Percentiles rank a stretch among this genome's conserved stretches.
phyloP scores from a whole-genome alignment of 73 alveolate genomes.

The Paramecium octaurelia region DNA sequence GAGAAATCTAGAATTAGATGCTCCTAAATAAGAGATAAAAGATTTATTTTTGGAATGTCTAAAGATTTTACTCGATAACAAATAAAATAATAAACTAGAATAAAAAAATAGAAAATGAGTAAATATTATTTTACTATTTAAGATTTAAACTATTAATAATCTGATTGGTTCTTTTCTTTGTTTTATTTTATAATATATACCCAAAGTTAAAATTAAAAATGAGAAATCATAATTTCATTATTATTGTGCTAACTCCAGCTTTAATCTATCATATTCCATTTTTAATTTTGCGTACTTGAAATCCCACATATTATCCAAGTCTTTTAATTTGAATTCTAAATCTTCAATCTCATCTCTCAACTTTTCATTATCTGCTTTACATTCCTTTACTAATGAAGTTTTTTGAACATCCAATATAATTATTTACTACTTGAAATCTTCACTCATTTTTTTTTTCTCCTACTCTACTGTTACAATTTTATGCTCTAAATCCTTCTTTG shows the following conservation, averaged over 20 bases:
- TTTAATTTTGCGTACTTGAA: constrained; percentile 8
- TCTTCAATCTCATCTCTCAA: constrained; percentile 34
- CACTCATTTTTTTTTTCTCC: neutral
- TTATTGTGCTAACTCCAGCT: neutral
- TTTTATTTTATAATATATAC: neutral
- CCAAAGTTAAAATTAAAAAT: neutral
- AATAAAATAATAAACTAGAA: neutral
- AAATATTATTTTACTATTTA: neutral
- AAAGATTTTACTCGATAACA: neutral
- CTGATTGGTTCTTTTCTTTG: neutral
- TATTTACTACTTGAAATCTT: neutral
- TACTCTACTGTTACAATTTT: neutral
- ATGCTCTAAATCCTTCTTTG: neutral
- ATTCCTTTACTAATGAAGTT: neutral
- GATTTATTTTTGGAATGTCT: constrained; percentile 9
- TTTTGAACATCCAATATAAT: constrained; percentile 8
- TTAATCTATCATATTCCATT: constrained; percentile 5
- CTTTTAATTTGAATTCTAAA: constrained; percentile 33
- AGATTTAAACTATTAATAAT: neutral
- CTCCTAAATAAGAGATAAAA: neutral
- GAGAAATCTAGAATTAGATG: neutral
- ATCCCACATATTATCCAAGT: constrained; percentile 42
- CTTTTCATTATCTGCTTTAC: neutral
- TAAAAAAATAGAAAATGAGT: neutral
- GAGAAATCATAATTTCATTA: neutral